phyloP scores from a whole-genome alignment of 176 grass and related monocot genomes.

The Leersia perrieri region DNA sequence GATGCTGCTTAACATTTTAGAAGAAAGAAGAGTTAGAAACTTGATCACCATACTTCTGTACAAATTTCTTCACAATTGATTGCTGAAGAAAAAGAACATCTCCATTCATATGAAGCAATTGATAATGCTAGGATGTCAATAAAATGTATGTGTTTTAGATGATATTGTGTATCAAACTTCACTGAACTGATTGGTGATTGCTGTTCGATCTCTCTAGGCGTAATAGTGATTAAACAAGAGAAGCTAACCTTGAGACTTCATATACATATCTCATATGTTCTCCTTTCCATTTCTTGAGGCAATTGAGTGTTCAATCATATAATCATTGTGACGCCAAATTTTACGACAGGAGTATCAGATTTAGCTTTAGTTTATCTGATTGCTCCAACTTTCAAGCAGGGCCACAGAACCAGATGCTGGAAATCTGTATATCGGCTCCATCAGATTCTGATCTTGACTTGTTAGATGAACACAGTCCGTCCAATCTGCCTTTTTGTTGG shows the following conservation, averaged over 20 bases:
- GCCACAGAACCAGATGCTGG: background rate
- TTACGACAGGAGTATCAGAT: background rate
- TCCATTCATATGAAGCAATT: background rate
- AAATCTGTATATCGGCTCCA: background rate
- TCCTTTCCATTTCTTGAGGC: no score
- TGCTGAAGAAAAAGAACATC: background rate
- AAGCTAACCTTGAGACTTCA: background rate
- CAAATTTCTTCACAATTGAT: background rate
- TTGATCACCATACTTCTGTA: background rate
- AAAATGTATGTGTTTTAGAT: background rate
- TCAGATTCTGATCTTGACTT: background rate
- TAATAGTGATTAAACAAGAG: background rate
- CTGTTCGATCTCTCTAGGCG: background rate
- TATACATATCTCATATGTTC: background rate
- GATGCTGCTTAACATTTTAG: background rate
- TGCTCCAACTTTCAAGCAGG: background rate
- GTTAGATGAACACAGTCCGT: background rate
- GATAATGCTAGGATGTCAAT: background rate
- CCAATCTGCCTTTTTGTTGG: background rate
- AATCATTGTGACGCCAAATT: background rate
- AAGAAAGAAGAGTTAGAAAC: background rate
- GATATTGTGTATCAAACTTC: background rate
- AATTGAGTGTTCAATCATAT: background rate
- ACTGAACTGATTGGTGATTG: background rate
- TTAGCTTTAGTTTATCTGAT: background rate